Conservation (phyloP, 768 basidiomycete species). For the Multifurca ochricompacta region DNA sequence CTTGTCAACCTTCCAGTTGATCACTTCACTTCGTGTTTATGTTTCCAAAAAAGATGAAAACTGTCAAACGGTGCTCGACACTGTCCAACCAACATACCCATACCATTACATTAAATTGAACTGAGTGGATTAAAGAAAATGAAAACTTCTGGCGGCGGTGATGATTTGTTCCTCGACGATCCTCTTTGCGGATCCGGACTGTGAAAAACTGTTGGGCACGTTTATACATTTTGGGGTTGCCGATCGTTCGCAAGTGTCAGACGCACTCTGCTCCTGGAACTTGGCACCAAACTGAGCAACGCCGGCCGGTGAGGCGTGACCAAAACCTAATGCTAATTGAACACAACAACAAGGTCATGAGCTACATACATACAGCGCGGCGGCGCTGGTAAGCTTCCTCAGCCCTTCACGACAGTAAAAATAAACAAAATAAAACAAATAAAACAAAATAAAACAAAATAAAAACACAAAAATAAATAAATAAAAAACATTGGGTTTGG, state of each 20-base stretch:
- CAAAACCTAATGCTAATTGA: neutral
- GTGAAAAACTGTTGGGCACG: constrained; percentile 12
- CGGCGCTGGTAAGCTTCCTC: constrained; percentile 7
- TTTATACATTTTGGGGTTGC: constrained; percentile 21
- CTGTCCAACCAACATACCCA: neutral
- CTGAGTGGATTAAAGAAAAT: neutral
- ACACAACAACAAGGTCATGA: constrained; percentile 5
- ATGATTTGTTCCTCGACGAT: constrained; percentile 16
- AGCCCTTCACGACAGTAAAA: constrained; percentile 12
- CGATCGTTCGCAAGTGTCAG: constrained; percentile 20
- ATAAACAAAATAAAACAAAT: neutral
- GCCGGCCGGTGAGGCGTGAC: neutral
- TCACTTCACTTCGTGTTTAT: neutral
- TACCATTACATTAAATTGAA: neutral
- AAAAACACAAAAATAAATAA: too few relatives aligned
- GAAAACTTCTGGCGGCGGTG: constrained; percentile 9
- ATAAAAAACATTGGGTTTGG: too few relatives aligned
- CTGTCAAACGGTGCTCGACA: neutral
- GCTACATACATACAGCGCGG: neutral
- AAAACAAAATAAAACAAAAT: too few relatives aligned
- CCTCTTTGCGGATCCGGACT: constrained; percentile 7
- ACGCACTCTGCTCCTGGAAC: constrained; percentile 15
- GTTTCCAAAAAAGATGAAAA: neutral
- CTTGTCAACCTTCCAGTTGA: neutral
- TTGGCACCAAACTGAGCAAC: constrained; percentile 7